Base-by-base conservation (phyloP, 2,329 filamentous ascomycete genomes). In the Sarocladiaceae sp. region DNA sequence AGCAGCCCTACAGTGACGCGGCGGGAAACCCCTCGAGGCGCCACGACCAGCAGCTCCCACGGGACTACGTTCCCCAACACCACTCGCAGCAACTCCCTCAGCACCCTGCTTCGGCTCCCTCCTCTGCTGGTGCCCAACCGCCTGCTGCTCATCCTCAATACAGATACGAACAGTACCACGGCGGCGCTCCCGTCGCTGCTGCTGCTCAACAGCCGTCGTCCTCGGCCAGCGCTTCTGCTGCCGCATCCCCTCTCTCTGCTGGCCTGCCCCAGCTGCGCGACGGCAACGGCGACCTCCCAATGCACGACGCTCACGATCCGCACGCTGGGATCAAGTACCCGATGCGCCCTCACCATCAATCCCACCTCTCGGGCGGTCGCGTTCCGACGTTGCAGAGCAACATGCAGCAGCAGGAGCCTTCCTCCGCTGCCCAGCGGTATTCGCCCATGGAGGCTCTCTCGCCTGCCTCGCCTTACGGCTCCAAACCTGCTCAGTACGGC, bases 391-490 rank as follows among this genome's bases (percentile, higher is more conserved):
- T 88, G 55, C 39, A 42, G 21, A 21, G 31, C 21, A 15, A 21
- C 84, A 91, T 62, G 85, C 84, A 37, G 70, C n/a, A 83, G 42
- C 82, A 62, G 45, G 64, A 82, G 58, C 82, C 86, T 47, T 93
- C 88, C 33, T 76, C 87, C 42, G 88, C 88, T 46, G 87, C 89
- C 48, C 87, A 94, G 63, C 82, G 90, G 60, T 97, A 97, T 67
- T 97, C 91, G 37, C 93, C 91, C 51, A 96, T 96, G 90, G 91
- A 95, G 62, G 78, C 81, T 13, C 71, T 94, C 49, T 88, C 89
- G 48, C 87, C 89, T 32, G 80, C 83, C 26, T 84, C 86, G 45
- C 82, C 88, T 26, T 94, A 94, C 67, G 76, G 79, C 35, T 60
- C 74, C 68, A 67, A 85, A 71, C 61, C 78, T 72, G 74, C 76